Evolutionary conservation across 495 filamentous ascomycete species (phyloP).

Genomic region (Hyaloscypha bicolor): DNA sequence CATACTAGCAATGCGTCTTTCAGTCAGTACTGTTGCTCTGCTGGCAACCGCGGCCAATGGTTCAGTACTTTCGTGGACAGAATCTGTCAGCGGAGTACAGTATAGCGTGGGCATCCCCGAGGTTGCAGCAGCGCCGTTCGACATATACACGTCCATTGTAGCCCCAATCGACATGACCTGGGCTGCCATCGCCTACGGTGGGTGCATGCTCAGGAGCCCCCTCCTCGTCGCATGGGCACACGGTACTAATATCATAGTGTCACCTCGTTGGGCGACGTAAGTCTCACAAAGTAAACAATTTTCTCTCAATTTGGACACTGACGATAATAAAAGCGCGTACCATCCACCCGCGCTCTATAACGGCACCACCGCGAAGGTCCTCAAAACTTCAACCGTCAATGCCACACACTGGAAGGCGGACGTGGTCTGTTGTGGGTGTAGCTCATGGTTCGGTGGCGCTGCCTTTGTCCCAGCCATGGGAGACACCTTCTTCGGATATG

Average conservation of each 20-base stretch:
- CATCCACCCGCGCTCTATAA: slow-evolving; percentile 23
- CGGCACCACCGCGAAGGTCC: slow-evolving; percentile 5
- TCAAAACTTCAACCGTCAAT: slow-evolving; percentile 18
- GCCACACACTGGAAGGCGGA: slow-evolving; percentile 27
- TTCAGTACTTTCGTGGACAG: slow-evolving; percentile 28
- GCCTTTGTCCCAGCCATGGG: slow-evolving; percentile 14
- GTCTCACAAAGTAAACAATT: slow-evolving; percentile 4
- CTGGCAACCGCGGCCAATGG: slow-evolving; percentile 23
- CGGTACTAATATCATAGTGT: slow-evolving; percentile 36
- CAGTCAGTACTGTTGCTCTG: slow-evolving; percentile 15
- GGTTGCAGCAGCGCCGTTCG: slow-evolving; percentile 13
- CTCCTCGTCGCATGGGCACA: slow-evolving; percentile 43
- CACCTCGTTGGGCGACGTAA: slow-evolving; percentile 39
- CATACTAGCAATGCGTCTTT: slow-evolving; percentile 1
- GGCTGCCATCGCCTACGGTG: slow-evolving; percentile 33
- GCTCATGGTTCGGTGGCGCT: slow-evolving; percentile 17
- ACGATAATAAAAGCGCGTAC: slow-evolving; percentile 13
- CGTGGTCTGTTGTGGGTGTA: slow-evolving; percentile 20
- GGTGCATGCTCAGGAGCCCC: slow-evolving; percentile 42
- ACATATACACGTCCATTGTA: slow-evolving; percentile 28
- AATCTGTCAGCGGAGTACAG: slow-evolving; percentile 16
- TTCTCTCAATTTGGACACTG: too few species aligned
- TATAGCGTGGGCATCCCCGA: slow-evolving; percentile 22
- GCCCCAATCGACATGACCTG: slow-evolving; percentile 33
- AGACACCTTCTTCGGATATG: slow-evolving; percentile 17